A percentile compares a stretch with the other conserved stretches of the same genome.
Evolutionary conservation across 2,329 filamentous ascomycete genomes (phyloP).

Genomic region (Sarocladium strictum): DNA sequence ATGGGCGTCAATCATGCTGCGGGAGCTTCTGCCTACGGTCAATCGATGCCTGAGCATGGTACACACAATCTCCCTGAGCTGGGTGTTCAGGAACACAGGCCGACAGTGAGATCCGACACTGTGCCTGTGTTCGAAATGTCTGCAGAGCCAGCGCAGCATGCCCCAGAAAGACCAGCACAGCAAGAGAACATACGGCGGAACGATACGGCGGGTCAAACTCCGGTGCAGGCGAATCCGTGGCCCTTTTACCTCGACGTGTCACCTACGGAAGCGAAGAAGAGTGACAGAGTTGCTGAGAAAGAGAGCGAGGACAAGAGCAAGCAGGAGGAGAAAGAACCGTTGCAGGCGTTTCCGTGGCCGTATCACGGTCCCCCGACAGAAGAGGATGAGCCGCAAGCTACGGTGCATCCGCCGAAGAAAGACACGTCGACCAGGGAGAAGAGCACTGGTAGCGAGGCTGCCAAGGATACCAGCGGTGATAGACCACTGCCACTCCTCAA

Average conservation of each 20-base stretch:
- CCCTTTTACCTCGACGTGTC: slow-evolving; percentile 15
- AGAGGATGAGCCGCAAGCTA: not conserved
- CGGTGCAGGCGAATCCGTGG: slow-evolving; percentile 25
- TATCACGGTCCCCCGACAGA: slow-evolving; percentile 3
- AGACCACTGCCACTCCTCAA: not conserved
- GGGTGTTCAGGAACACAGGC: too few relatives aligned
- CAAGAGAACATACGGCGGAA: slow-evolving; percentile 9
- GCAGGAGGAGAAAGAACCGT: not conserved
- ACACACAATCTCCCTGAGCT: not conserved
- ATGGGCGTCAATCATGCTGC: not conserved
- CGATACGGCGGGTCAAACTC: slow-evolving; percentile 8
- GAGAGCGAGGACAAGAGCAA: not conserved
- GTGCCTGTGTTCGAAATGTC: slow-evolving; percentile 26
- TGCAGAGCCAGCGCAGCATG: slow-evolving; percentile 18
- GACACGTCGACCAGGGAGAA: not conserved
- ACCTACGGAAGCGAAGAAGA: slow-evolving; percentile 18
- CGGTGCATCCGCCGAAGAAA: slow-evolving; percentile 1
- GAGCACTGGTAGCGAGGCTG: not conserved
- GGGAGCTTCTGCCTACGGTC: not conserved
- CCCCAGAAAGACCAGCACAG: slow-evolving; percentile 7
- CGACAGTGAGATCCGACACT: slow-evolving; percentile 14
- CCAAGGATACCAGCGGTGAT: not conserved
- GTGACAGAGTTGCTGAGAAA: not conserved
- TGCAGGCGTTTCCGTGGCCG: slow-evolving; percentile 4
- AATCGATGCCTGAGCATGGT: not conserved